Percentiles rank a stretch among this genome's conserved stretches.
Conservation (phyloP, 192 early-diverging fungal genomes). For the Linnemannia hyalina region DNA sequence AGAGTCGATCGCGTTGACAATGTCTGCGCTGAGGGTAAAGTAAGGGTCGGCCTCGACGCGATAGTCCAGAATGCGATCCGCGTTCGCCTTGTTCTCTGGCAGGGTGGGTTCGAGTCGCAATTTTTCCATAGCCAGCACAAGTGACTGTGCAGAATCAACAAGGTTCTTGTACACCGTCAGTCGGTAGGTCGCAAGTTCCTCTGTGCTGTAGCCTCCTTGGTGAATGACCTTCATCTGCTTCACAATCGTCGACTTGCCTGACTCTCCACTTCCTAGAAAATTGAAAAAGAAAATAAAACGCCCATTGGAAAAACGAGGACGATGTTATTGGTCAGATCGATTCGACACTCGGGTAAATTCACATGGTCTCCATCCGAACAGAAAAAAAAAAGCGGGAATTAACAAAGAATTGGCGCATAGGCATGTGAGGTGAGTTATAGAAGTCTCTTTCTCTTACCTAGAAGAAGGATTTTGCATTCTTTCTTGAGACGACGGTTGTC, state of each 20-base stretch:
- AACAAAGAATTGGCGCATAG: slow-evolving; percentile 12
- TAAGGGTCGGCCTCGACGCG: slow-evolving; percentile 67
- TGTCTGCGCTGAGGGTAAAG: slow-evolving; percentile 70
- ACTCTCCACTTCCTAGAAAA: slow-evolving; percentile 86
- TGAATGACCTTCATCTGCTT: slow-evolving; percentile 99
- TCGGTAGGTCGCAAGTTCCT: slow-evolving; percentile 81
- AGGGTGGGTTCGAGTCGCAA: slow-evolving; percentile 68
- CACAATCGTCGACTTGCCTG: slow-evolving; percentile 95
- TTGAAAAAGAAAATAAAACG: neutral
- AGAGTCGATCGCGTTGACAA: slow-evolving; percentile 77
- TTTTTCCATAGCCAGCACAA: slow-evolving; percentile 79
- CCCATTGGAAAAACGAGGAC: neutral
- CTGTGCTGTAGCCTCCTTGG: slow-evolving; percentile 88
- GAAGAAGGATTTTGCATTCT: slow-evolving; percentile 80
- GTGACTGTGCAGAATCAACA: slow-evolving; percentile 84
- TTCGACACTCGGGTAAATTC: slow-evolving; percentile 1
- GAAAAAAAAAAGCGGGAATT: slow-evolving; percentile 22
- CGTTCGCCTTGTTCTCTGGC: slow-evolving; percentile 61
- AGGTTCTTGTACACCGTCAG: slow-evolving; percentile 90
- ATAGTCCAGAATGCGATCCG: slow-evolving; percentile 59
- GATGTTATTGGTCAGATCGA: neutral
- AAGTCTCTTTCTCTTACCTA: slow-evolving; percentile 62
- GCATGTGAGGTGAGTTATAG: neutral
- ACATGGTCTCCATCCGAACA: slow-evolving; percentile 12
- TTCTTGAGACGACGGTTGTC: slow-evolving; percentile 69